Evolutionary conservation across 139 green algal genomes (phyloP), one percentile per base, ranked within the genome.

Genomic region (Chlorella sp.): DNA sequence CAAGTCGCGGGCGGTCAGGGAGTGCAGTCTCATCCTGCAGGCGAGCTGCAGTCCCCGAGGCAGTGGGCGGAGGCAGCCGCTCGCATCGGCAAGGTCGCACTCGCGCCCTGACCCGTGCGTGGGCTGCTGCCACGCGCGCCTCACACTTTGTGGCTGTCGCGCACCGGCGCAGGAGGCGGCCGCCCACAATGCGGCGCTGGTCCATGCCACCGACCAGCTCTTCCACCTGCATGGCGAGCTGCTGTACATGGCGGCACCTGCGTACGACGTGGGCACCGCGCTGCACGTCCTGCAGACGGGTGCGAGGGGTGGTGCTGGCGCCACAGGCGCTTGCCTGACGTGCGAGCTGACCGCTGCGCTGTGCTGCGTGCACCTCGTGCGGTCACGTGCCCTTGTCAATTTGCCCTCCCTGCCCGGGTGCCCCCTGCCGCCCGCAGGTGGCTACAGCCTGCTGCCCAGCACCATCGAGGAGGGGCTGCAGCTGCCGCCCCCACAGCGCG

Each of bases 251-350:
- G 45, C 36, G 2, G 81, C 73, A 12, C 86, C 86, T 19, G 25
- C 58, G 29, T 90, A 82, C 58, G 86, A 90, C 42, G 68, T 90
- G 11, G 60, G 67, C 60, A 82, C 84, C 4, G 83, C 86, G n/a
- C 42, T 82, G 31, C 66, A 82, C 12, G 58, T 90, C 25, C 55
- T 63, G 55, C 55, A 63, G 25, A 36, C 19, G 55, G 19, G 55
- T 63, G 17, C 19, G 8, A 38, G 19, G 25, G 25, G 8, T 19
- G 19, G 55, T 31, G 29, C 25, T 29, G 55, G 25, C 29, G 29
- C 21, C 55, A 35, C 14, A 12, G 12, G n/a, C 21, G 9, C 60
- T 33, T 46, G 35, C 60, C 35, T 41, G 48, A 25, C 6, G 8
- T 17, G 38, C 64, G 72, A 14, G 15, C 56, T 63, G 56, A 23